Evolutionary conservation across 345 rosid species (phyloP).

Genomic region (Salix exigua): DNA sequence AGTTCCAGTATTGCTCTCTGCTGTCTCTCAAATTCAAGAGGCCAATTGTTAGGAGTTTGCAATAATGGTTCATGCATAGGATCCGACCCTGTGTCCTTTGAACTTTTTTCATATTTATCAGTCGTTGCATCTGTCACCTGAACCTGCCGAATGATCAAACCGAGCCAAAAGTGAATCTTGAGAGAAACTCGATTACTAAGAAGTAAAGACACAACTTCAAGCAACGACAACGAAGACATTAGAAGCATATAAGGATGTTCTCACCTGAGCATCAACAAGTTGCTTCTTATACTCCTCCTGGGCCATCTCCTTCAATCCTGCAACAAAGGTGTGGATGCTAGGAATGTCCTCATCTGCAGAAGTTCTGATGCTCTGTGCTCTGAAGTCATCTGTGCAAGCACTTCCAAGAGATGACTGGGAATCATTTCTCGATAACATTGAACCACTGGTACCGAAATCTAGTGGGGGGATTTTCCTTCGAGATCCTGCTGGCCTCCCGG

Average conservation of each 20-base stretch:
- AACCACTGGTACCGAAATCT: constrained; percentile 31
- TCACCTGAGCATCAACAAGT: constrained; percentile 41
- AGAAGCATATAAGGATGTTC: background rate
- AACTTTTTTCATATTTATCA: constrained; percentile 35
- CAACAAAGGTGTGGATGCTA: constrained; percentile 67
- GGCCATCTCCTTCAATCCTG: constrained; percentile 80
- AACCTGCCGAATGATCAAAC: constrained; percentile 15
- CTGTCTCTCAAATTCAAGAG: constrained; percentile 57
- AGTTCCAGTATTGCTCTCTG: constrained; percentile 65
- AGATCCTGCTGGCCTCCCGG: constrained; percentile 62
- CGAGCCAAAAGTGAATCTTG: constrained; percentile 7
- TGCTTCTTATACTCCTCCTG: constrained; percentile 46
- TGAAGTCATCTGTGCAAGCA: constrained; percentile 47
- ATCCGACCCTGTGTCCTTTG: constrained; percentile 57
- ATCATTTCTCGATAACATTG: constrained; percentile 53
- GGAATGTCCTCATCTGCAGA: constrained; percentile 65
- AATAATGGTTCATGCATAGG: constrained; percentile 44
- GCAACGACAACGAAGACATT: background rate
- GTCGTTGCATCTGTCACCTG: constrained; percentile 29
- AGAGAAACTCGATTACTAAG: background rate
- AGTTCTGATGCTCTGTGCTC: constrained; percentile 41
- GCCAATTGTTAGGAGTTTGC: constrained; percentile 50
- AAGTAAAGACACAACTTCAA: background rate
- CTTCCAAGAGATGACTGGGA: constrained; percentile 77
- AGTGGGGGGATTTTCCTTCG: constrained; percentile 38